Evolutionary conservation across 495 filamentous ascomycete species (phyloP), one percentile per base, ranked within the genome.

Genomic region (Hypoxylon lenormandii): DNA sequence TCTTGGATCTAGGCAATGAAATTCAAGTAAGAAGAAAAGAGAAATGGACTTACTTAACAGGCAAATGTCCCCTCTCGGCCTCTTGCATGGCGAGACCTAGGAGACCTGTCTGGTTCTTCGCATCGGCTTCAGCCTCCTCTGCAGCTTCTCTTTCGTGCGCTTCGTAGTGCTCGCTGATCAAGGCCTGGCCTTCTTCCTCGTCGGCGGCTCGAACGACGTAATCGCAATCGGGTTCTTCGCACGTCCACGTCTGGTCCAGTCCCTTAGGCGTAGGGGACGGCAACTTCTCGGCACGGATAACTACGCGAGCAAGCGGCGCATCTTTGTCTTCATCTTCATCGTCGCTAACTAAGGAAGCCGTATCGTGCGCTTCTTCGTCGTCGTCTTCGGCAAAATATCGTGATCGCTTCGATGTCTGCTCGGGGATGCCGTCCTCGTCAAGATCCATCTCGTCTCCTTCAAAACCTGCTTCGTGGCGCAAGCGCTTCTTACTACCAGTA

Each of bases 201-300:
- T 86, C 84, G 19, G 86, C 88, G 23, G 81, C 83, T 69, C 86
- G 83, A 19, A 92, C 84, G 28, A 88, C 79, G 56, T 88, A 86
- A 23, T 74, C 73, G 74, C 92, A 96, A 23, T 84, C 90, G 33
- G 87, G 85, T 57, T 91, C 84, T 26, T 85, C 83, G 72, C 92
- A 96, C 10, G 79, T 80, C 90, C 91, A 94, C 0, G 85, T 84
- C 47, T 90, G 87, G 46, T 88, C 82, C 6, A 86, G 86, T 0
- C 83, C 83, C 52, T 84, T 80, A 18, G 78, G 79, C 1, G 72
- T 78, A 54, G 73, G 80, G 30, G 78, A 83, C 16, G 80, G 83
- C 49, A 82, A 60, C 48, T 73, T 78, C 38, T 84, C 82, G 38
- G 83, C 73, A 55, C 74, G 70, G 33, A 83, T 72, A 15, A 82